Base-by-base conservation (phyloP, 2,329 filamentous ascomycete genomes). In the Dactylonectria macrodidyma region DNA sequence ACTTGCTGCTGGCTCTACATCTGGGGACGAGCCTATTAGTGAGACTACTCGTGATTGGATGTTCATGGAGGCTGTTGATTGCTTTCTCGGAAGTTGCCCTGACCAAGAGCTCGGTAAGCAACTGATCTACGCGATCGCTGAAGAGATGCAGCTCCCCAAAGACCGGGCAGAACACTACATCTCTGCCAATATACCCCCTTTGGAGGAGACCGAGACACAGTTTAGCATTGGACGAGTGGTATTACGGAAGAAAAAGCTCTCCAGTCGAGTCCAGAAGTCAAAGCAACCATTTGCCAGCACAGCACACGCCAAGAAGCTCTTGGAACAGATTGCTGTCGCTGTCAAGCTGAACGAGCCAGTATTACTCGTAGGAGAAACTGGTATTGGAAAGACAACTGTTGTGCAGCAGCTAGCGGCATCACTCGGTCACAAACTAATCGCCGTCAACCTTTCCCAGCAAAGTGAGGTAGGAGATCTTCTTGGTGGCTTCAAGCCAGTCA, bases 371-470 rank as follows among this genome's bases (percentile, higher is more conserved):
- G 96, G 96, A 78, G 96, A 99, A 83, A 99, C 96, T 8, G 96
- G 96, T 84, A 98, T 97, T 58, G 96, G 96, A 75, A 99, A 99
- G 82, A 99, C 96, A 0, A 97, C 96, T 0, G 93, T 96, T 30
- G 92, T 99, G 14, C 96, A 99, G 79, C 95, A 98, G 78, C 85
- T 99, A 63, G 95, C 96, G 0, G 91, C 93, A 65, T 88, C 92
- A 3, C 87, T 98, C 33, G 94, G 95, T 1, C 93, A 95, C 77
- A 97, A 94, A 75, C 88, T 99, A 12, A 93, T 95, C 0, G 94
- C 95, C 3, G 95, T 99, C 77, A 99, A 99, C 78, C 81, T 99
- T 78, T 99, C 96, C 0, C 97, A 99, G 78, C 97, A 99, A 79
- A 98, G 95, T 77, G 97, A 99, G 81, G 95, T 93, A 47, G 93